Conservation (phyloP, 2,329 filamentous ascomycete genomes). For the Colletotrichum salicis region DNA sequence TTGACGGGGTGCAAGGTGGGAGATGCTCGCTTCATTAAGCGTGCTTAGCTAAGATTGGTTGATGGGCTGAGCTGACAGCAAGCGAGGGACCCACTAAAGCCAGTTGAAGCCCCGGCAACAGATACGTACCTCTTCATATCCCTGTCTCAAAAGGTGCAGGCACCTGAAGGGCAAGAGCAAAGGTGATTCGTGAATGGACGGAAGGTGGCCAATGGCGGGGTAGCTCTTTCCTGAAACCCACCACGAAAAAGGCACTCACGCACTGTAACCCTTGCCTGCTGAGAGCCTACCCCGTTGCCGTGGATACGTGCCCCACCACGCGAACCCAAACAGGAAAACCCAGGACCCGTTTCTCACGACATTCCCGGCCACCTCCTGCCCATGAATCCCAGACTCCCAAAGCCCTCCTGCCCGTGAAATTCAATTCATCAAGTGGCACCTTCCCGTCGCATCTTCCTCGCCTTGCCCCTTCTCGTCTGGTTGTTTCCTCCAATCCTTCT, state of each 20-base stretch:
- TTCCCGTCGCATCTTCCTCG: not conserved
- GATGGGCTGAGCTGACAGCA: conserved; percentile 12
- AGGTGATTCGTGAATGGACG: not conserved
- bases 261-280: not conserved
- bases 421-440: conserved; percentile 8
- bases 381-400: not conserved
- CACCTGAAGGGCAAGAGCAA: not conserved
- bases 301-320: conserved; percentile 26
- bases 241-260: not conserved
- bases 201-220: conserved; percentile 20
- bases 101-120: not conserved
- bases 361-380: conserved; percentile 5
- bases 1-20: not conserved
- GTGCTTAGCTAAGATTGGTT: not conserved
- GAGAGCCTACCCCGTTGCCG: conserved; percentile 20
- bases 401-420: not conserved
- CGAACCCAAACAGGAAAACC: conserved; percentile 14
- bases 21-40: not conserved
- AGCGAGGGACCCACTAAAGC: conserved; percentile 10
- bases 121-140: not conserved
- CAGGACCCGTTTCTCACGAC: conserved; percentile 16
- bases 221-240: conserved; percentile 33
- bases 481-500: not conserved
- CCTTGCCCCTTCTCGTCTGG: not conserved
- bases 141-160: too few relatives aligned